A percentile compares a stretch with the other conserved stretches of the same genome.
Evolutionary conservation across 2,329 filamentous ascomycete species (phyloP).

Genomic region (Aureobasidium sp.): DNA sequence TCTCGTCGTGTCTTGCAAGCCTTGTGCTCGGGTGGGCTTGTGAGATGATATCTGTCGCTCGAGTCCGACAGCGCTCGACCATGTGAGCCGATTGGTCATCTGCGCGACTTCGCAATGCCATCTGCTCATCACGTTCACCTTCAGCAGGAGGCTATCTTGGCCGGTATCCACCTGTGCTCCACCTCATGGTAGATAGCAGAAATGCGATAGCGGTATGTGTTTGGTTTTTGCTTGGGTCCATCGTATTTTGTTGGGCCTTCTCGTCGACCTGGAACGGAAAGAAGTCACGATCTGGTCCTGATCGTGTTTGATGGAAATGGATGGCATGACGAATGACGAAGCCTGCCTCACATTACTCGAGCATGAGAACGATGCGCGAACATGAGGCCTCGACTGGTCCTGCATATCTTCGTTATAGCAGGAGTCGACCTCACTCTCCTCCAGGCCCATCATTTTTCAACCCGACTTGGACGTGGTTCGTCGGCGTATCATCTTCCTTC

Average conservation of each 20-base stretch:
- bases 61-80: conserved; percentile 9
- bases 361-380: not conserved
- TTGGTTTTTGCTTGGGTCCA: not conserved
- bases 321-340: not conserved
- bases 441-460: not conserved
- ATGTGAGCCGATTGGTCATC: conserved; percentile 13
- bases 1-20: not conserved
- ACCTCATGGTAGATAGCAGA: not conserved
- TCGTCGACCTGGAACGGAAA: not conserved
- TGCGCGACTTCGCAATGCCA: conserved; percentile 7
- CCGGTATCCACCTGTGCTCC: conserved; percentile 7
- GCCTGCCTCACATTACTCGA: not conserved
- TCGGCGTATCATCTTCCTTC: not conserved
- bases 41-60: conserved; percentile 4
- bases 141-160: not conserved
- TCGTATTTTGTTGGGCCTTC: not conserved
- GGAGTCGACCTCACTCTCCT: not conserved
- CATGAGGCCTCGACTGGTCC: too few relatives aligned
- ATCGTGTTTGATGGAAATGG: not conserved
- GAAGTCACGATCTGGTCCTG: not conserved
- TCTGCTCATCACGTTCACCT: conserved; percentile 11
- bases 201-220: not conserved
- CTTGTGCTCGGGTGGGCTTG: not conserved
- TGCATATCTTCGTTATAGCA: not conserved
- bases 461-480: not conserved